Base-by-base conservation (phyloP, 306 rosid species). In the Vigna angularis region DNA sequence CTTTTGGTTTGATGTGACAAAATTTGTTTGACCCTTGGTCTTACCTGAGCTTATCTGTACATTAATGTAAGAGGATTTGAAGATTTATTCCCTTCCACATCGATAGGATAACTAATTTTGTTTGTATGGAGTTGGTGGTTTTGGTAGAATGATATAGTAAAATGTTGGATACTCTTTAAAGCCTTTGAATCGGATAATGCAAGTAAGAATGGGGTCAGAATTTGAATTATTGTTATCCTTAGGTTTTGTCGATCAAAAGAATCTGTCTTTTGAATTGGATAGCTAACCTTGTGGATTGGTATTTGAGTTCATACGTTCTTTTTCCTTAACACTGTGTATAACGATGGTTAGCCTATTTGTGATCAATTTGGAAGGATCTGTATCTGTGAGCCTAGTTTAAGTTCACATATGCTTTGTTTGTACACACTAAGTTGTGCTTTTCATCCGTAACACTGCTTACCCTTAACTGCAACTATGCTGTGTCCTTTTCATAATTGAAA, bases 71-170 rank as follows among this genome's bases (percentile, higher is more conserved):
- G 53, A 15, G 67, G 17, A 11, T 66, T 66, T 18, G 9, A 38
- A 40, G 40, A 17, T 9, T 40, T 18, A 56, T 57, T 57, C 10
- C n/a, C 67, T 73, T 48, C 42, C 6, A 58, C 69, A 45, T 58
- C 6, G 8, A 74, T 74, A 73, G 45, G 17, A 73, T 73, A 73
- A 44, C 69, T 73, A 38, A 44, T 73, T 30, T n/a, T 6, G 45
- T 74, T 58, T 45, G 70, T 44, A 74, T 57, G 47, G 13, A 58
- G n/a, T 44, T 58, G 1, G 45, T 44, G 10, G 28, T 24, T 58
- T 65, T 58, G 38, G 64, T 57, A 34, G 72, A 75, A 18, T 22
- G 45, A 32, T 22, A 64, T 65, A 1, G 51, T 34, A 75, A 50
- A 75, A 32, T 10, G 28, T n/a, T 65, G 30, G 51, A 17, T n/a